phyloP scores from a whole-genome alignment of 2,329 filamentous ascomycete species.

The Polytolypa hystricis region DNA sequence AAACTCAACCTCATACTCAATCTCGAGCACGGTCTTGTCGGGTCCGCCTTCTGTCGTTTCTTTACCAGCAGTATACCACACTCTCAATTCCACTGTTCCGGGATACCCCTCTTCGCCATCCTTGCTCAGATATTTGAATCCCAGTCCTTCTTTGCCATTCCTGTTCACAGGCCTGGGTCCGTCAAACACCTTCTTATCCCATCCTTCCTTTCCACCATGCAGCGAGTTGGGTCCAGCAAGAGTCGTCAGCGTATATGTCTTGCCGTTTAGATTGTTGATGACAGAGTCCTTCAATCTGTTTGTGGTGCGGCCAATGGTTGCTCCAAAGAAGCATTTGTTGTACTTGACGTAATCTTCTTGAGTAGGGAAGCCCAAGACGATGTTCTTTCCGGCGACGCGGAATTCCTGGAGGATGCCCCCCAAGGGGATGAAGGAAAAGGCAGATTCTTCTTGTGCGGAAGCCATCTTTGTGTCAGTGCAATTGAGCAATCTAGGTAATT shows the following conservation, averaged over 20 bases:
- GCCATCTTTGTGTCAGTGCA: conserved; percentile 7
- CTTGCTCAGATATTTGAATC: conserved; percentile 55
- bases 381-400: conserved; percentile 65
- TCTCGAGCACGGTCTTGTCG: conserved; percentile 60
- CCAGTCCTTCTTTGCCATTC: conserved; percentile 53
- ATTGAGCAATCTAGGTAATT: too few species aligned
- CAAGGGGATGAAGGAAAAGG: conserved; percentile 35
- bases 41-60: conserved; percentile 48
- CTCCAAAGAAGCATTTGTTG: conserved; percentile 76
- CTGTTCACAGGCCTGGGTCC: conserved; percentile 52
- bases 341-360: conserved; percentile 63
- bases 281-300: conserved; percentile 69
- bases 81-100: conserved; percentile 64
- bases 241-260: conserved; percentile 55
- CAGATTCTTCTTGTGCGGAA: conserved; percentile 17
- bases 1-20: conserved; percentile 83
- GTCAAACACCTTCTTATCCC: conserved; percentile 69
- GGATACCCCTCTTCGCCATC: conserved; percentile 88
- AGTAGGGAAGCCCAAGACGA: conserved; percentile 75
- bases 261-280: conserved; percentile 61
- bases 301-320: conserved; percentile 74
- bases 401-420: conserved; percentile 54
- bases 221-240: conserved; percentile 71
- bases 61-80: conserved; percentile 68
- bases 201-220: conserved; percentile 63